Base-by-base conservation (phyloP, 202 grass and related monocot species). In the Bolboschoenoplectus hybrid region DNA sequence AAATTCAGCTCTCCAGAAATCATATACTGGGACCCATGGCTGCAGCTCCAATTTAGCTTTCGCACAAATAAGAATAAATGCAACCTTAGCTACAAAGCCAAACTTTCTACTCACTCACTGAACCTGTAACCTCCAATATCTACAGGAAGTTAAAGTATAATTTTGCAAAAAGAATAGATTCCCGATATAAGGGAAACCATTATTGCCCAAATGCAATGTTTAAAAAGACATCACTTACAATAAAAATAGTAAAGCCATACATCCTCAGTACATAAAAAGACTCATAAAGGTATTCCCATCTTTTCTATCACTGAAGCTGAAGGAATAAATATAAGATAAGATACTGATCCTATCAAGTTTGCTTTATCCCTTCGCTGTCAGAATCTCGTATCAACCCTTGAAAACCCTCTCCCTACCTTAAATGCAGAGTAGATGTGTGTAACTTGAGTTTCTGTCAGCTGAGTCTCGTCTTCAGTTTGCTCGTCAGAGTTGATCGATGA, bases 341-440 rank as follows among this genome's bases (percentile, higher is more conserved):
- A 7, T 41, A 9, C 10, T 43, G 19, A 74, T 13, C 4, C 1
- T 43, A 58, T 80, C 53, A 60, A 80, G 5, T 79, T 38, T 41
- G 75, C 53, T 50, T 74, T 34, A 74, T 60, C 1, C 9, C 16
- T 38, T 16, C n/a, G 17, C 1, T 60, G 7, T 80, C 76, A 80
- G 36, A 80, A 20, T 85, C 74, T 89, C 49, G 73, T 16, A n/a
- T 86, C 74, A 36, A 90, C 85, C 74, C 67, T 92, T 45, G 93
- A 94, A 81, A 95, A 88, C 80, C 87, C 93, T 82, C 87, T 89
- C 19, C 85, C 81, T 51, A 92, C 44, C 67, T 92, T 95, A 78
- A 98, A 98, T 47, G 93, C 89, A 0, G 93, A 94, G 85, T 95
- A 98, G 83, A 88, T 90, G n/a, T 88, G 62, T 11, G 85, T 82